These are phyloP conservation scores for Umbellularia californica DNA, from an alignment of 164 flowering plant species.

Conservation along the genomic window DNA sequence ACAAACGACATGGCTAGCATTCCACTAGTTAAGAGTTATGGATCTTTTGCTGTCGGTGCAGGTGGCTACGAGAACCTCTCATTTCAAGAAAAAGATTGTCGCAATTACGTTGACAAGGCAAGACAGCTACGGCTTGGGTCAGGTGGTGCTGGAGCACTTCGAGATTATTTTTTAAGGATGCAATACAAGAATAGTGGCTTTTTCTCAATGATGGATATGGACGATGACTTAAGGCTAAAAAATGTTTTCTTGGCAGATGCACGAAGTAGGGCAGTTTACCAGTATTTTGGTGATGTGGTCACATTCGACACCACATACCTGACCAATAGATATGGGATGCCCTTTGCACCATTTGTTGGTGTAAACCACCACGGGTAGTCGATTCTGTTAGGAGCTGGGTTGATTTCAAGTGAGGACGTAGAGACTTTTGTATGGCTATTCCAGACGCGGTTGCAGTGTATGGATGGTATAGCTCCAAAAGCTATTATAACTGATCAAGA, in stretches of 20 bases:
- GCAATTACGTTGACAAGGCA: no score
- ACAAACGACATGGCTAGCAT: no score
- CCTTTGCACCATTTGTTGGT: slow-evolving; percentile 23
- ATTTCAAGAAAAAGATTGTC: no score
- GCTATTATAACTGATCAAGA: slow-evolving; percentile 61
- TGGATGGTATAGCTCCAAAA: slow-evolving; percentile 36
- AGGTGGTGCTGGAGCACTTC: no score
- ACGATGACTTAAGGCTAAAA: slow-evolving; percentile 30
- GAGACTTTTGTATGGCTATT: slow-evolving; percentile 61
- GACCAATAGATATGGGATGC: slow-evolving; percentile 23
- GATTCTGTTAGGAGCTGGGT: slow-evolving; percentile 59
- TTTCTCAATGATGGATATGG: not conserved
- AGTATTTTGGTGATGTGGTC: not conserved
- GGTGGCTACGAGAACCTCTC: no score
- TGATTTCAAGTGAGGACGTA: slow-evolving; percentile 49
- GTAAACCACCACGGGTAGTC: slow-evolving; percentile 64
- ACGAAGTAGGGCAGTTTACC: slow-evolving; percentile 48
- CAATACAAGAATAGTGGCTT: not conserved
- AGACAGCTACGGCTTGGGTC: no score
- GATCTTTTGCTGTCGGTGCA: no score
- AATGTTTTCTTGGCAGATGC: slow-evolving; percentile 76
- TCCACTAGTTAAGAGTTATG: no score
- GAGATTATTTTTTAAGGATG: no score
- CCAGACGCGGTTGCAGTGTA: slow-evolving; percentile 50
- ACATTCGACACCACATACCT: slow-evolving; percentile 16